Base-by-base conservation (phyloP, 352 stramenopile genomes). In the Elongisporangium prolatum region DNA sequence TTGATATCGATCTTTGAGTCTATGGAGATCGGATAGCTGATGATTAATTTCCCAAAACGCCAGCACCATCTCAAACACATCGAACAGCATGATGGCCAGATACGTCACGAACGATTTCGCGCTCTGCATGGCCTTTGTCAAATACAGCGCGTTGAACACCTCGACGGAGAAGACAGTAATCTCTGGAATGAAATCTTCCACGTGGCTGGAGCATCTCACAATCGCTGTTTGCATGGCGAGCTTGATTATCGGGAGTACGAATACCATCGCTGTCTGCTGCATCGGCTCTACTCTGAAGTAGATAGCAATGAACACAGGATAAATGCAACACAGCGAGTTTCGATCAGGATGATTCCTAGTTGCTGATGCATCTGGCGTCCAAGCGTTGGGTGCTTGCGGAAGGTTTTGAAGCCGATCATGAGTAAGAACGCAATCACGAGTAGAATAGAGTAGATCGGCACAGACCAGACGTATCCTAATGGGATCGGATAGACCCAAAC, bases 91-190 rank as follows among this genome's bases (percentile, higher is more conserved):
- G 34, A 63, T 54, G 17, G 37, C 24, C 1, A 56, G 9, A n/a
- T 56, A 21, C 18, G 51, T 52, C 13, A 50, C 37, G 21, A 57
- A 44, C 11, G 37, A 57, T 18, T 57, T 57, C 4, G 18, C 55
- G 10, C 40, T 54, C 28, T 60, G 44, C 55, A 60, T 60, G 44
- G 25, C 38, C 4, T 44, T 60, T 4, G 55, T 54, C 24, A 60
- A 22, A 22, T 60, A 60, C 11, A 60, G 17, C 56, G 56, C 56
- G 24, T 60, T 40, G 49, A 55, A 60, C 10, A 60, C 56, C 49
- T 60, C 56, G 18, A 55, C 47, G 1, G 56, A 58, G 2, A 58
- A 16, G 4, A 58, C 38, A 6, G 53, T 47, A 17, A 58, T 52
- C 38, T 58, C 53, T 3, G 56, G 49, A 7, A 60, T 21, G 18